Conservation (phyloP, 225 moss, liverwort and hornwort genomes). For the Bryum argenteum region DNA sequence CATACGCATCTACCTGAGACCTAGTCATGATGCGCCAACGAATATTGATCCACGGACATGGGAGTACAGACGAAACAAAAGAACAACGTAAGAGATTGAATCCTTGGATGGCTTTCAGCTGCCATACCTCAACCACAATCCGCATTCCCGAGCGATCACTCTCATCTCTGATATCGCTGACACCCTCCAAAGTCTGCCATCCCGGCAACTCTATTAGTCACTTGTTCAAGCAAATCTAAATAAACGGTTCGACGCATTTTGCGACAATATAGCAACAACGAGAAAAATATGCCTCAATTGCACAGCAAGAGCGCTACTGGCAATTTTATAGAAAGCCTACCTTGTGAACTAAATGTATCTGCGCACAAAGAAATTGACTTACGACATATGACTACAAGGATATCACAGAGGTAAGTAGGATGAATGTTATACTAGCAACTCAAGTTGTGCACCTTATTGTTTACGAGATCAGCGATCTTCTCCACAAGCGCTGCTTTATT, state of each 20-base stretch:
- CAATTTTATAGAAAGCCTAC: slow-evolving; percentile 10
- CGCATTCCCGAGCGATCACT: slow-evolving; percentile 96
- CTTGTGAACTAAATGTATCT: slow-evolving; percentile 4
- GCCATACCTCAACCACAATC: slow-evolving; percentile 82
- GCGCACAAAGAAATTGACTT: slow-evolving; percentile 1
- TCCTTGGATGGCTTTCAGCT: slow-evolving; percentile 17
- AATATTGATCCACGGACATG: slow-evolving; percentile 17
- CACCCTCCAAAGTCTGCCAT: slow-evolving; percentile 84
- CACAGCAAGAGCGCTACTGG: slow-evolving; percentile 10
- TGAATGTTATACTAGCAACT: neutral
- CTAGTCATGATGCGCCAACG: neutral
- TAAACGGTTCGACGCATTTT: neutral
- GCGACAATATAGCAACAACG: neutral
- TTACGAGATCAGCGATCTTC: slow-evolving; percentile 95
- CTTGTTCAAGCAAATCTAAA: neutral
- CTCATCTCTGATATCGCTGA: slow-evolving; percentile 95
- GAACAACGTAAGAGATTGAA: slow-evolving; percentile 10
- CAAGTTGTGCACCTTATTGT: slow-evolving; percentile 67
- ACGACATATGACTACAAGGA: neutral
- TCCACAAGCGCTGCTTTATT: slow-evolving; percentile 95
- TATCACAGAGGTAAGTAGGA: neutral
- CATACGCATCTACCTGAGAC: slow-evolving; percentile 5
- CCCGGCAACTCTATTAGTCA: slow-evolving; percentile 26
- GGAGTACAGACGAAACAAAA: slow-evolving; percentile 11
- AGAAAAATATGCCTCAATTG: slow-evolving; percentile 9